Conservation (phyloP, 768 basidiomycete genomes). For the Fistulinella prunicolor region DNA sequence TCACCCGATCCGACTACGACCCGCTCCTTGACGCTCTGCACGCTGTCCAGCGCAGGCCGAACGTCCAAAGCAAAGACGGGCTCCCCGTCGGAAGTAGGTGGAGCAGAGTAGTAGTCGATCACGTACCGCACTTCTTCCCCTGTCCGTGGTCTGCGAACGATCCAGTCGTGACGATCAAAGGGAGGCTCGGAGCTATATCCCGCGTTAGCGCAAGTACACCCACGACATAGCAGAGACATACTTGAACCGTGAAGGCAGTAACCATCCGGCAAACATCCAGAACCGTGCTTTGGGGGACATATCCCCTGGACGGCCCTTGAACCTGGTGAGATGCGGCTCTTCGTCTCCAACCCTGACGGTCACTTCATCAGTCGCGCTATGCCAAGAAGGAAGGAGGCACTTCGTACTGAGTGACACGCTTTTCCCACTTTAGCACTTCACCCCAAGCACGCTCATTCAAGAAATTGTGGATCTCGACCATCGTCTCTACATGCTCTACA, state of each 20-base stretch:
- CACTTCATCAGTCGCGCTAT: not conserved
- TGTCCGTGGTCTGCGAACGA: constrained; percentile 75
- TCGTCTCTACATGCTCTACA: constrained; percentile 91
- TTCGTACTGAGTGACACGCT: constrained; percentile 39
- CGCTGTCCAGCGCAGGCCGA: constrained; percentile 87
- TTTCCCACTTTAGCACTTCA: constrained; percentile 94
- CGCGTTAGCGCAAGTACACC: constrained; percentile 1
- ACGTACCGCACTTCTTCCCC: constrained; percentile 91
- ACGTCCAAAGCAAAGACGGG: constrained; percentile 97
- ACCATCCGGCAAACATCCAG: constrained; percentile 81
- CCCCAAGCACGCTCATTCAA: constrained; percentile 96
- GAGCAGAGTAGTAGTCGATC: constrained; percentile 97
- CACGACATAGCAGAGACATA: constrained; percentile 36
- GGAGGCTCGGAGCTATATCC: constrained; percentile 76
- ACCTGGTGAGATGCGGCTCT: constrained; percentile 72
- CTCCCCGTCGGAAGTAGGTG: constrained; percentile 83
- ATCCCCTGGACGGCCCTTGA: constrained; percentile 89
- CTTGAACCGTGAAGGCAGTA: constrained; percentile 91
- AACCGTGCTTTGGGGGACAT: constrained; percentile 92
- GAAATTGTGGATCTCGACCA: constrained; percentile 99
- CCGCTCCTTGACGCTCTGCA: constrained; percentile 72
- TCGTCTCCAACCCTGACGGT: constrained; percentile 48
- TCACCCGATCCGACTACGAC: constrained; percentile 68
- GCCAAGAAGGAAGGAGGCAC: not conserved
- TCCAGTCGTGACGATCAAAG: constrained; percentile 98